Evolutionary conservation across 2,329 filamentous ascomycete genomes (phyloP), one percentile per base, ranked within the genome.

Genomic region (Colletotrichum incanum): DNA sequence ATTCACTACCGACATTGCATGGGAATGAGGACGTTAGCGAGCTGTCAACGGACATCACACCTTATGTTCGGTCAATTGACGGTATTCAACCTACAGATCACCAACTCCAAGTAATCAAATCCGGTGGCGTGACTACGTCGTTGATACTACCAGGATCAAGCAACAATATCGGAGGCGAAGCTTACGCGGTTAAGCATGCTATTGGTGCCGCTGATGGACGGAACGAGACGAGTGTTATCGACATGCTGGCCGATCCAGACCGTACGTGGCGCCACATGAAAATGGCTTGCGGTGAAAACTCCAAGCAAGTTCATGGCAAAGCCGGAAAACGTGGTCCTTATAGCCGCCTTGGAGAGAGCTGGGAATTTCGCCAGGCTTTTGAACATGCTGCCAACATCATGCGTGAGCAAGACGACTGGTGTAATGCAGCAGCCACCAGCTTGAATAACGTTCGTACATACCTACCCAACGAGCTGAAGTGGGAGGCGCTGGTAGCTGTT

Each of bases 201-300:
- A 87, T 92, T 11, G 91, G 91, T n/a, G 84, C 83, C 61, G 75
- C 83, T 0, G 87, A 92, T 73, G 90, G 91, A 3, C 87, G 91
- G 26, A 82, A 85, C 20, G 91, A 93, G 78, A 87, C 91, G 41
- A 92, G 90, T 65, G 89, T 88, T 2, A 80, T 84, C 28, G 89
- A 92, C 75, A 86, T 93, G 83, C 84, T 93, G 7, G 91, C 92
- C 1, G 90, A 93, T 63, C 91, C 91, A 0, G 90, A 91, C 47
- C 84, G 85, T 20, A 88, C 83, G 67, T 92, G 91, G 88, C 86
- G 92, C 14, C 93, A 92, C 79, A 92, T 94, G 86, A 93, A 94
- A 82, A 93, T 93, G 91, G 92, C 92, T 0, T 93, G 91, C 74
- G 92, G 92, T 37, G 92, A 93, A 80, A 93, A 93, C 75, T 83